Conservation (phyloP, 225 moss, liverwort and hornwort genomes). For the Rhytidiadelphus loreus region DNA sequence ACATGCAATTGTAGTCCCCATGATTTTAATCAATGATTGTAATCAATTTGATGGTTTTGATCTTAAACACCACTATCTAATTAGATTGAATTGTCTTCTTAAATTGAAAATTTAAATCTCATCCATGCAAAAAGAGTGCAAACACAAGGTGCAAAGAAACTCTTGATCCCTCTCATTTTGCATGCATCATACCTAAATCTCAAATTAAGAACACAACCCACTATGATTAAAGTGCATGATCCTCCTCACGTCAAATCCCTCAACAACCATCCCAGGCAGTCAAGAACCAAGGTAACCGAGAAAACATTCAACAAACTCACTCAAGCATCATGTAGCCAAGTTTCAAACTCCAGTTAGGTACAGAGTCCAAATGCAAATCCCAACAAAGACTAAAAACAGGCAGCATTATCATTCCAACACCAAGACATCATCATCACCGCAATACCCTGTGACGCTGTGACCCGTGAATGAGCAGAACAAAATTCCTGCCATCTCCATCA, state of each 20-base stretch:
- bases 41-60: neutral
- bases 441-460: too few relatives aligned
- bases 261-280: neutral
- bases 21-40: too few relatives aligned
- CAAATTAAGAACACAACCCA: neutral
- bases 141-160: neutral
- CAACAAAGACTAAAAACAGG: neutral
- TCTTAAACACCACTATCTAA: neutral
- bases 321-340: too few relatives aligned
- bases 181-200: neutral
- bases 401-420: neutral
- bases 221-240: neutral
- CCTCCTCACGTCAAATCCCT: neutral
- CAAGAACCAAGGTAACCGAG: neutral
- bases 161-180: neutral
- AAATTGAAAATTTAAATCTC: neutral
- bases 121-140: neutral
- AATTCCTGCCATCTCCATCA: neutral
- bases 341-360: neutral
- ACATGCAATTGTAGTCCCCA: neutral
- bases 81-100: neutral
- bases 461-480: neutral
- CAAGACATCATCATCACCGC: neutral
- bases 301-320: neutral
- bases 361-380: neutral